phyloP scores from a whole-genome alignment of 2,329 filamentous ascomycete species.

The Diplodia seriata region DNA sequence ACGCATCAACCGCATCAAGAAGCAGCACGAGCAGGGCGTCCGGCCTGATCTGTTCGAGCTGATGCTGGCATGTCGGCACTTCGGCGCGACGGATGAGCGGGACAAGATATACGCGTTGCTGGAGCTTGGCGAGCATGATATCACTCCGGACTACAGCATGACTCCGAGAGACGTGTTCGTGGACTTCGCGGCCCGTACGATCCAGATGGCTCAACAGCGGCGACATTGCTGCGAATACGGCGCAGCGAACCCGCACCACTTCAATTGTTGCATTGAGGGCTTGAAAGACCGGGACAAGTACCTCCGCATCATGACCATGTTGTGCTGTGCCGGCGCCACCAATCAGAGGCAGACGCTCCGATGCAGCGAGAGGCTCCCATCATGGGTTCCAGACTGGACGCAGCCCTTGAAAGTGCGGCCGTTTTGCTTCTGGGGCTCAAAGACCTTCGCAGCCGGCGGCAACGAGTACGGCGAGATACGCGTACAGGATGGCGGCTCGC shows the following conservation, averaged over 20 bases:
- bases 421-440: slow-evolving; percentile 28
- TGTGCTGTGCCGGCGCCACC: slow-evolving; percentile 27
- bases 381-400: slow-evolving; percentile 31
- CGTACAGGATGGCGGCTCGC: background rate
- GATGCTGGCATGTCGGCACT: slow-evolving; percentile 27
- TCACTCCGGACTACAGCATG: slow-evolving; percentile 29
- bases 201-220: slow-evolving; percentile 16
- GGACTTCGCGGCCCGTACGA: slow-evolving; percentile 16
- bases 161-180: slow-evolving; percentile 24
- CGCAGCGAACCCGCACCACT: slow-evolving; percentile 10
- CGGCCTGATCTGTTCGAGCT: slow-evolving; percentile 29
- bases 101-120: slow-evolving; percentile 44
- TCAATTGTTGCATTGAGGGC: slow-evolving; percentile 20
- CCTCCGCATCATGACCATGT: slow-evolving; percentile 30
- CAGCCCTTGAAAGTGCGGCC: slow-evolving; percentile 22
- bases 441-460: slow-evolving; percentile 20
- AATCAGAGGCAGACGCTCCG: slow-evolving; percentile 20
- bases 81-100: slow-evolving; percentile 38
- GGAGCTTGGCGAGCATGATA: slow-evolving; percentile 34
- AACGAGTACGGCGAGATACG: slow-evolving; percentile 24
- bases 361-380: slow-evolving; percentile 10
- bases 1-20: slow-evolving; percentile 32
- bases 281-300: slow-evolving; percentile 25
- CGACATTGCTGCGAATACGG: slow-evolving; percentile 23
- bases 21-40: slow-evolving; percentile 1